Percentiles rank a stretch among this genome's conserved stretches.
phyloP scores from a whole-genome alignment of 495 filamentous ascomycete genomes.

The Schizothecium vesticola region DNA sequence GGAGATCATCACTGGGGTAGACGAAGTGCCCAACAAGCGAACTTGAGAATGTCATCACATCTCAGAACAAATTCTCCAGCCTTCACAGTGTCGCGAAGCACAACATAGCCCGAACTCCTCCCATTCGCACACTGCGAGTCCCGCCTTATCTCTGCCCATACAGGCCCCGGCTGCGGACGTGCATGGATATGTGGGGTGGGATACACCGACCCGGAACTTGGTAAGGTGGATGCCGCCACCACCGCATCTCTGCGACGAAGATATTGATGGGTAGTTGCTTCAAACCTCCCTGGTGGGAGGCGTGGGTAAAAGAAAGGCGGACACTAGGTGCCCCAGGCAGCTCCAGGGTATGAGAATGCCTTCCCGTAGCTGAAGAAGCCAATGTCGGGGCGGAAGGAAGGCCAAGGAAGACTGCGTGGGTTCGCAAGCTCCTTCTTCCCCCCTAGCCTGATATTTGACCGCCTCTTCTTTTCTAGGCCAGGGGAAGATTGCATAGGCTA shows the following conservation, averaged over 20 bases:
- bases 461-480: no score
- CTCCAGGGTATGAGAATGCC: not conserved
- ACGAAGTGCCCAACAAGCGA: not conserved
- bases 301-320: not conserved
- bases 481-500: no score
- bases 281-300: not conserved
- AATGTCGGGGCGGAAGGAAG: not conserved
- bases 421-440: not conserved
- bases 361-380: not conserved
- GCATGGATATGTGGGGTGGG: not conserved
- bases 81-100: not conserved
- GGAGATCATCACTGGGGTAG: not conserved
- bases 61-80: not conserved
- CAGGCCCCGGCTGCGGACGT: not conserved
- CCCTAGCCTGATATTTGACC: not conserved
- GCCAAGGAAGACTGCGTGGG: not conserved
- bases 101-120: not conserved
- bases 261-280: not conserved
- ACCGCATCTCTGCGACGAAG: not conserved
- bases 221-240: not conserved
- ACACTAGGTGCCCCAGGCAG: not conserved
- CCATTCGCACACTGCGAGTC: not conserved
- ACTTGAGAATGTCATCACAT: not conserved
- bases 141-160: not conserved
- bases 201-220: not conserved